Conservation (phyloP, 225 moss, liverwort and hornwort genomes). For the Lunularia cruciata region DNA sequence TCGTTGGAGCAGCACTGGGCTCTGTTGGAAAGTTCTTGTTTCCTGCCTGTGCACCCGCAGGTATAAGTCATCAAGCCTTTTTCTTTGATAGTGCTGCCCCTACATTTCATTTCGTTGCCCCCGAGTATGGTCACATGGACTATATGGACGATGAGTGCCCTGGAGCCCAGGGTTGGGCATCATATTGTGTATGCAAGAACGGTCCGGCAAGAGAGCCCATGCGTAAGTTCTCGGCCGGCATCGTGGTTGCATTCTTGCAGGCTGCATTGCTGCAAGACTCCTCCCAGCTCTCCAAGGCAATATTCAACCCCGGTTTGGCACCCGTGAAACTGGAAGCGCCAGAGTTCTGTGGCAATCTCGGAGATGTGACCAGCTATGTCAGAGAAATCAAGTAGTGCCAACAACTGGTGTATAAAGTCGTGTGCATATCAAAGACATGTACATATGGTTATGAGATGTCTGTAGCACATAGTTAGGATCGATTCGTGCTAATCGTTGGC, state of each 20-base stretch:
- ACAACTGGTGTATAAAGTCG: too few species aligned
- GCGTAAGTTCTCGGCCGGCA: constrained; percentile 63
- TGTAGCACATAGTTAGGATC: too few species aligned
- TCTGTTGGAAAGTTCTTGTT: constrained; percentile 44
- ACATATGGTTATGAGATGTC: too few species aligned
- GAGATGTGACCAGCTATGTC: not conserved
- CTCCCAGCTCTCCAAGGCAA: constrained; percentile 21
- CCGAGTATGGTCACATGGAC: constrained; percentile 77
- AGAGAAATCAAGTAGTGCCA: too few species aligned
- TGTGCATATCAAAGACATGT: too few species aligned
- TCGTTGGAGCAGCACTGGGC: constrained; percentile 73
- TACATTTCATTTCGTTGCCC: constrained; percentile 67
- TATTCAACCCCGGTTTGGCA: constrained; percentile 31
- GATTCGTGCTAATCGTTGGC: too few species aligned
- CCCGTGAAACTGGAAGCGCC: constrained; percentile 38
- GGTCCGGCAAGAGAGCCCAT: constrained; percentile 62
- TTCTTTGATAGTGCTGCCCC: constrained; percentile 59
- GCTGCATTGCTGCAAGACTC: constrained; percentile 28
- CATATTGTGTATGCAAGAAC: constrained; percentile 48
- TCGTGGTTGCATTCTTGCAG: constrained; percentile 43
- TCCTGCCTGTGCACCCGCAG: constrained; percentile 74
- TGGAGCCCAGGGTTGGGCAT: constrained; percentile 45
- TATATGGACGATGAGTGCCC: constrained; percentile 58
- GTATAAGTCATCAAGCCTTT: constrained; percentile 67
- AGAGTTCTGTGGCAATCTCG: constrained; percentile 18